Base-by-base conservation (phyloP, 1,139 yeast species). In the Geotrichum australiense region DNA sequence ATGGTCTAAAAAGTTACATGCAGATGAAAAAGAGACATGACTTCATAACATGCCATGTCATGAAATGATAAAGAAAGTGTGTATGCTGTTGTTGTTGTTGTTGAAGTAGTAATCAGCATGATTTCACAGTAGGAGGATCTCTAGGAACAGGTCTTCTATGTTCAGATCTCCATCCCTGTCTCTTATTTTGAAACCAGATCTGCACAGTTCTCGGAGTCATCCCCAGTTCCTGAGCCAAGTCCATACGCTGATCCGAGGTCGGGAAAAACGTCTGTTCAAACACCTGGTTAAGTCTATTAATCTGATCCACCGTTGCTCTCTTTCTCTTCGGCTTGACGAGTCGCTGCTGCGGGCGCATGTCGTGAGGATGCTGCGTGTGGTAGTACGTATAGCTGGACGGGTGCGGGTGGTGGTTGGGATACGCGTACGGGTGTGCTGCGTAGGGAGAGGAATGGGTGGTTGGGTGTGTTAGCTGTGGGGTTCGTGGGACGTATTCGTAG, bases 161-260 rank as follows among this genome's bases (percentile, higher is more conserved):
- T 39, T 61, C 64, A 4, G 63, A 54, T 24, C 62, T 46, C 61
- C 63, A 61, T 18, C 63, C 63, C 46, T 62, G 66, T 5, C 67
- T 54, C 27, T 59, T 53, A 49, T 63, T 63, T 46, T 63, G 67
- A 46, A 63, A 63, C 67, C 67, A 63, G 26, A 63, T 63, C 49
- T 63, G 67, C 4, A 63, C 66, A 3, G 66, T 59, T 19, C 67
- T 50, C 4, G 66, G 65, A 2, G 65, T 59, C 66, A 62, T 63
- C n/a, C 62, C 63, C 14, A 63, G 57, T 48, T 63, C 66, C 35
- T 52, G 45, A 7, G 66, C 65, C 32, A 63, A 52, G 26, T 53
- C 55, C 34, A 59, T 49, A 10, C 67, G 56, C 40, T 53, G 56
- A 41, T 62, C 66, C 3, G 63, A 56, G 7, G 65, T 52, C 4